Base-by-base conservation (phyloP, 345 rosid genomes). In the Geranium brycei region DNA sequence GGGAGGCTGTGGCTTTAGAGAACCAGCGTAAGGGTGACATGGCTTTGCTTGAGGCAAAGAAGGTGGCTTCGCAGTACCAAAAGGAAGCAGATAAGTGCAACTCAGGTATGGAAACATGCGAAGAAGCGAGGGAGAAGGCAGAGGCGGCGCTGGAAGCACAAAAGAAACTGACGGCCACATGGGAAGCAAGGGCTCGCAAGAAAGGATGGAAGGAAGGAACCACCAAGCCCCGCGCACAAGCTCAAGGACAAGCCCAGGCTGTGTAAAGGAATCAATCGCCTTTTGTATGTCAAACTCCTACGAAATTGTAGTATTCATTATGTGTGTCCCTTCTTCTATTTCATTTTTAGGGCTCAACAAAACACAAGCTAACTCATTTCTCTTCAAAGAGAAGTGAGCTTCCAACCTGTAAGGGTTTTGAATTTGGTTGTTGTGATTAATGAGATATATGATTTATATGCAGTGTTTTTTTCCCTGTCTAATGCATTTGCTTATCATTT, bases 51-150 rank as follows among this genome's bases (percentile, higher is more conserved):
- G 99, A 93, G 86, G 99, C 99, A 15, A 93, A 93, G 89, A 93
- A 93, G 79, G 58, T 86, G 66, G 71, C 91, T 15, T 93, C 99
- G 1, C 91, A 86, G 70, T 93, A 88, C 73, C 99, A 90, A 63
- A 90, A 93, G 73, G 99, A 93, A 77, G 99, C 97, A 17, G 99
- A 93, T 79, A 93, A 90, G 69, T 90, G 97, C 74, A 93, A 85
- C 75, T 86, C 97, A 0, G 99, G 97, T 56, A 90, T 93, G 97
- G 99, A 88, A 79, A 90, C 97, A 2, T 90, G 97, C 68, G 99
- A 93, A 78, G 99, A 81, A 76, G 92, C 97, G 6, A 77, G 99
- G 76, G 99, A 92, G 72, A 92, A 83, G 68, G 78, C 97, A 0
- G 97, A 87, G 69, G 82, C 77, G 16, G 80, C 90, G 35, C 73